Evolutionary conservation across 2,329 filamentous ascomycete genomes (phyloP).

Genomic region (Aurifilum marmelostoma): DNA sequence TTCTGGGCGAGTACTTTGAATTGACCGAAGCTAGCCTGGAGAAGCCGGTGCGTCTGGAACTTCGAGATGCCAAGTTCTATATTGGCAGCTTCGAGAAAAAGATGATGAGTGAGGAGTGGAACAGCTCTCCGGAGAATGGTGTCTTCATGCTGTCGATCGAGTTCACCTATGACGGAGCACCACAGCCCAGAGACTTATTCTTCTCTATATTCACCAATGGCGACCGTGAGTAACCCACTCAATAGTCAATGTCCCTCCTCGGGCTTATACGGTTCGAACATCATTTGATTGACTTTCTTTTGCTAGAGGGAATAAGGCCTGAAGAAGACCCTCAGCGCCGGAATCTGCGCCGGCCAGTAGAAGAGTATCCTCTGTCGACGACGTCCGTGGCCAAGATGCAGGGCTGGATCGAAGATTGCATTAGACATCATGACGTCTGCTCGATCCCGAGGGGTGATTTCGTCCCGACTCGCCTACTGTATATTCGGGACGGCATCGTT

Average conservation of each 20-base stretch:
- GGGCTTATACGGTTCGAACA: too few relatives aligned
- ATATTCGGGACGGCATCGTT: background rate
- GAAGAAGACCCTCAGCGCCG: too few relatives aligned
- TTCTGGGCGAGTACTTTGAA: constrained; percentile 4
- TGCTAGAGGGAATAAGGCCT: too few relatives aligned
- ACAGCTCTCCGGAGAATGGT: too few relatives aligned
- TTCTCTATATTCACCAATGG: background rate
- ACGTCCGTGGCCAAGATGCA: background rate
- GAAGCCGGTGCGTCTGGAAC: background rate
- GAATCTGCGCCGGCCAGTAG: background rate
- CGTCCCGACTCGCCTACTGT: background rate
- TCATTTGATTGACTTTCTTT: too few relatives aligned
- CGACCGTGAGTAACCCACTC: too few relatives aligned
- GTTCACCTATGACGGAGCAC: too few relatives aligned
- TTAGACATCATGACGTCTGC: background rate
- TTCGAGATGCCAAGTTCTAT: background rate
- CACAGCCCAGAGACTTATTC: background rate
- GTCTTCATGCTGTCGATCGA: too few relatives aligned
- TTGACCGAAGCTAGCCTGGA: background rate
- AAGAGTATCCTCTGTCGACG: background rate
- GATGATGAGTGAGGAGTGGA: background rate
- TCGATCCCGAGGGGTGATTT: background rate
- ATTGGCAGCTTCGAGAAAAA: background rate
- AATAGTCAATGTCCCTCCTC: too few relatives aligned
- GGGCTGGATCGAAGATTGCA: background rate